Conservation (phyloP, 1,139 yeast genomes). For the Blastobotrys serpentis region DNA sequence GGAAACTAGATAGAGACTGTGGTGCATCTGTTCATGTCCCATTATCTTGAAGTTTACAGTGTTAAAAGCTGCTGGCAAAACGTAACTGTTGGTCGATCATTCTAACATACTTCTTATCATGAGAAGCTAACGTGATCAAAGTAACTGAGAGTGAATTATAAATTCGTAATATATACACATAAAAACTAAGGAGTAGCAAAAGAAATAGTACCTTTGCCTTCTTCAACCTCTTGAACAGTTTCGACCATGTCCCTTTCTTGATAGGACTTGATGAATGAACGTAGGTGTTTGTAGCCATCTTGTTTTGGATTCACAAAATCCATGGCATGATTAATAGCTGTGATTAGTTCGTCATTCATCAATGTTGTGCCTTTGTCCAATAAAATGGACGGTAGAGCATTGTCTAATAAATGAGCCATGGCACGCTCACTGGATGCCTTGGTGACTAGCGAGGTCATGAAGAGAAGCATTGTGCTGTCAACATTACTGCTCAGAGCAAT, state of each 20-base stretch:
- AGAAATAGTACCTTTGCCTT: background rate
- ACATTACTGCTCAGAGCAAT: conserved; percentile 22
- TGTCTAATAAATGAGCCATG: conserved; percentile 28
- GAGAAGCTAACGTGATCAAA: too few species aligned
- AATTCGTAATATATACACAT: background rate
- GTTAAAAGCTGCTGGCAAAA: too few species aligned
- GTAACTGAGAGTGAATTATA: too few species aligned
- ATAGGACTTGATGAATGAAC: conserved; percentile 20
- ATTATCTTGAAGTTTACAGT: too few species aligned
- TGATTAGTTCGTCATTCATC: conserved; percentile 23
- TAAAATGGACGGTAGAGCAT: conserved; percentile 28
- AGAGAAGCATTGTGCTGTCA: conserved; percentile 28
- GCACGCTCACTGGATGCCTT: conserved; percentile 32
- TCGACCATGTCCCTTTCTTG: background rate
- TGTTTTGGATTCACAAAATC: conserved; percentile 27
- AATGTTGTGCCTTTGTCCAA: conserved; percentile 12
- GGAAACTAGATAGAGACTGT: too few species aligned
- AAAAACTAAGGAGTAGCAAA: background rate
- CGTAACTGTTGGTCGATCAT: too few species aligned
- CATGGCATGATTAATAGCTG: conserved; percentile 25
- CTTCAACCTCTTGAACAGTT: conserved; percentile 2
- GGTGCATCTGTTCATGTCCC: too few species aligned
- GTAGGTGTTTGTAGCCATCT: conserved; percentile 26
- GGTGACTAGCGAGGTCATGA: conserved; percentile 34
- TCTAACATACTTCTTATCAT: too few species aligned